Base-by-base conservation (phyloP, 163 green algal species). In the Chlorella variabilis region DNA sequence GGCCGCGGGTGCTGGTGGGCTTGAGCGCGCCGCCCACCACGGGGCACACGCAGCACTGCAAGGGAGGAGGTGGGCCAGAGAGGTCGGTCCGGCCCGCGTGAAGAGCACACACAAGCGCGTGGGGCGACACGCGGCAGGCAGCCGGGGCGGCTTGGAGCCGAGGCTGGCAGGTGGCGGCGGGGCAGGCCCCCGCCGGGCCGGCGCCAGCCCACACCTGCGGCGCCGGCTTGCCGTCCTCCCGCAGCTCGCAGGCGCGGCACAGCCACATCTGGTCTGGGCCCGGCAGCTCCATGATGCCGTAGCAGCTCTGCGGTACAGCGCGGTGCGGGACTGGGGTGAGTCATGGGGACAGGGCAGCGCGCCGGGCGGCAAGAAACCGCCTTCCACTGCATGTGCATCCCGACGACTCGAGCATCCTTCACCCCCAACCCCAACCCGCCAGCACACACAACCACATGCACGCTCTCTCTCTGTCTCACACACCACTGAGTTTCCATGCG, bases 21-120 rank as follows among this genome's bases (percentile, higher is more conserved):
- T 98, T 98, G 18, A 98, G 91, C n/a, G 95, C 96, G 29, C 96
- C 96, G 31, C 94, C 94, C 41, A 83, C 78, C 27, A 98, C 78
- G 4, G 96, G 95, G 89, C 96, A 99, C 81, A 99, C 83, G 84
- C 92, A 98, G 89, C 96, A 98, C 88, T 98, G 92, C 51, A 93
- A 90, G 38, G 83, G 42, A 4, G 2, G 33, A 29, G 31, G 39
- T 20, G 5, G 34, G 62, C 33, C 33, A n/a, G n/a, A n/a, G n/a
- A n/a, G n/a, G n/a, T n/a, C n/a, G n/a, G n/a, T n/a, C n/a, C n/a
- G n/a, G n/a, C n/a, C n/a, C n/a, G n/a, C n/a, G n/a, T n/a, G n/a
- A 58, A 58, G 25, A 39, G 21, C 1, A 27, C 1, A 7, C 23
- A 9, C 39, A 73, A 33, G 66, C 66, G n/a, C n/a, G n/a, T n/a